Evolutionary conservation across 352 stramenopile species (phyloP).

Genomic region (Bremia lactucae): DNA sequence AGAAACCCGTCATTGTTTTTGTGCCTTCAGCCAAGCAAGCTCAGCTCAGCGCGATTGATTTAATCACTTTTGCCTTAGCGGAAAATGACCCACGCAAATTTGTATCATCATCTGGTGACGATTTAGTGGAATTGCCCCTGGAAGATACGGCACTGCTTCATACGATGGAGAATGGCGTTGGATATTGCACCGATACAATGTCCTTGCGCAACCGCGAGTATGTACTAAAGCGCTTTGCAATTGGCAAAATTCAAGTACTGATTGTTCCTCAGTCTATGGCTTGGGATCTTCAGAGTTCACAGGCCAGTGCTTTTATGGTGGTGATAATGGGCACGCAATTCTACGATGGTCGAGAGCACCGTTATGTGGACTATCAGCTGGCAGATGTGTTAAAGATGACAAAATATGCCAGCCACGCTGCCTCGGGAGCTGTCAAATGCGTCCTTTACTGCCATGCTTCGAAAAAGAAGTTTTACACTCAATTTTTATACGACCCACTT

Average conservation of each 20-base stretch:
- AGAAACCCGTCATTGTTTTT: constrained; percentile 93
- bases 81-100: constrained; percentile 75
- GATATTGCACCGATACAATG: constrained; percentile 94
- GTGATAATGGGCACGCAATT: constrained; percentile 96
- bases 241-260: constrained; percentile 86
- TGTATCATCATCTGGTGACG: constrained; percentile 22
- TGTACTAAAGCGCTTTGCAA: constrained; percentile 80
- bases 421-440: constrained; percentile 76
- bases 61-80: constrained; percentile 94
- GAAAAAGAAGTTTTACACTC: constrained; percentile 98
- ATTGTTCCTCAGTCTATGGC: constrained; percentile 91
- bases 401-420: constrained; percentile 54
- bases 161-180: constrained; percentile 90
- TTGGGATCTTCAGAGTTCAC: constrained; percentile 78
- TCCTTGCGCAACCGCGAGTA: constrained; percentile 80
- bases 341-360: constrained; percentile 93
- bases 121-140: constrained; percentile 36
- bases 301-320: constrained; percentile 86
- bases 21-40: constrained; percentile 96
- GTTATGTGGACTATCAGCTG: constrained; percentile 96
- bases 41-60: constrained; percentile 96
- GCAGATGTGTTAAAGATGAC: constrained; percentile 98
- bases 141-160: constrained; percentile 90
- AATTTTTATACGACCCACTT: constrained; percentile 98
- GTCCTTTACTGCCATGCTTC: constrained; percentile 94